These are phyloP conservation scores for Hypoxylon sp. DNA, from an alignment of 2,329 filamentous ascomycete species.

Conservation along the genomic window DNA sequence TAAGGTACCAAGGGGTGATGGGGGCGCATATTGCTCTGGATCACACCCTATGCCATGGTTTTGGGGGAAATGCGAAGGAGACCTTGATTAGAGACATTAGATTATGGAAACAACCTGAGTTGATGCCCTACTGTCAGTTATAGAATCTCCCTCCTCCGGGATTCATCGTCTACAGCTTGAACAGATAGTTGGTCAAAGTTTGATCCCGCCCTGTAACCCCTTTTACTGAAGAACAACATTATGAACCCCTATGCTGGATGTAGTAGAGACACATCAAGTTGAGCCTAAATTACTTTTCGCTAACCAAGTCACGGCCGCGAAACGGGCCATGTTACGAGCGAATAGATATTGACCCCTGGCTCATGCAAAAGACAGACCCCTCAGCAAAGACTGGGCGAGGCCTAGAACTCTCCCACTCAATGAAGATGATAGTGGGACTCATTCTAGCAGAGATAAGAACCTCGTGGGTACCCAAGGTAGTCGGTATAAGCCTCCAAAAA, in stretches of 20 bases:
- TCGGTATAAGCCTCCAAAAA: not conserved
- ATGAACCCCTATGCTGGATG: slow-evolving; percentile 6
- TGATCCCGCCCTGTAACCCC: slow-evolving; percentile 17
- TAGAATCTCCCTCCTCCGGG: not conserved
- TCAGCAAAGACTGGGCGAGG: slow-evolving; percentile 18
- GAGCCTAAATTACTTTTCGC: slow-evolving; percentile 33
- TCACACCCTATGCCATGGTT: slow-evolving; percentile 35
- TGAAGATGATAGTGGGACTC: not conserved
- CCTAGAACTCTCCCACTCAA: slow-evolving; percentile 21
- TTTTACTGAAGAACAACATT: slow-evolving; percentile 17
- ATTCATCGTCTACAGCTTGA: not conserved
- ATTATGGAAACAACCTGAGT: not conserved
- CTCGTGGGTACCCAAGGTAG: not conserved
- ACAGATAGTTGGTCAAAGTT: not conserved
- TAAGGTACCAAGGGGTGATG: slow-evolving; percentile 13
- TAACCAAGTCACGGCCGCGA: slow-evolving; percentile 35
- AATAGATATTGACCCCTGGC: slow-evolving; percentile 29
- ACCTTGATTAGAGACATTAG: slow-evolving; percentile 13
- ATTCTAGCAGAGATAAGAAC: slow-evolving; percentile 16
- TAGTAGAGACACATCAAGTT: slow-evolving; percentile 13
- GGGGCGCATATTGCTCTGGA: slow-evolving; percentile 29
- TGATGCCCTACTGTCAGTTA: not conserved
- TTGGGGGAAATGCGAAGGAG: slow-evolving; percentile 7
- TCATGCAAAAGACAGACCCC: slow-evolving; percentile 22
- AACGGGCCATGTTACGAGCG: slow-evolving; percentile 40